These are phyloP conservation scores for Trametes hirsuta DNA, from an alignment of 1,284 basidiomycete genomes.

Conservation along the genomic window DNA sequence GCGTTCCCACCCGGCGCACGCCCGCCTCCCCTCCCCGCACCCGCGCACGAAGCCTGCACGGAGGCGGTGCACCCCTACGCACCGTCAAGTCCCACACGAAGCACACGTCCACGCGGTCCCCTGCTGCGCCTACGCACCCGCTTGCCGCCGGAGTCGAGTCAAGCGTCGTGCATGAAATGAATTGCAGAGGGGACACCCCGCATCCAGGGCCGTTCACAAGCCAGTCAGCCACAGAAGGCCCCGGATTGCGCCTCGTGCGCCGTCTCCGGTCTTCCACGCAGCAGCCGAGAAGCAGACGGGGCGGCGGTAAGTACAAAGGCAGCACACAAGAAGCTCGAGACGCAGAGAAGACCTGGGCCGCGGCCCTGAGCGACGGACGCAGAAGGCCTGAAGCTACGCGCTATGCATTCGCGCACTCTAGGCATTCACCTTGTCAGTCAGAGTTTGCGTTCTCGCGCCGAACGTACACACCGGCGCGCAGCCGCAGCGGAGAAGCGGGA, in stretches of 20 bases:
- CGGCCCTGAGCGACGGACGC: too few relatives aligned
- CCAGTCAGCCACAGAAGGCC: neutral
- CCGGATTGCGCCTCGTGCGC: neutral
- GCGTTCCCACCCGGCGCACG: neutral
- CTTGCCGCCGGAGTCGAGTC: neutral
- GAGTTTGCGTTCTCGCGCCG: too few relatives aligned
- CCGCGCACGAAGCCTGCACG: neutral
- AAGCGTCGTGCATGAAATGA: neutral
- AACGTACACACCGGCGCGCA: too few relatives aligned
- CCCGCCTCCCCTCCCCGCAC: neutral
- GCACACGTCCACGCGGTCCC: slow-evolving; percentile 4
- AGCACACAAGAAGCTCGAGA: too few relatives aligned
- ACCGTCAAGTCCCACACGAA: slow-evolving; percentile 5
- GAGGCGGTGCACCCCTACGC: neutral
- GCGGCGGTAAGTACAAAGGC: too few relatives aligned
- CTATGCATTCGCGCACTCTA: too few relatives aligned
- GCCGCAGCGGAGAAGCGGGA: neutral
- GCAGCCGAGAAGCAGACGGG: neutral
- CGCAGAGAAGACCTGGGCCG: too few relatives aligned
- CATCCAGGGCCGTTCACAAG: too few relatives aligned
- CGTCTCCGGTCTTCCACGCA: neutral
- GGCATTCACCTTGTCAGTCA: too few relatives aligned
- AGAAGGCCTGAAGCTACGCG: too few relatives aligned
- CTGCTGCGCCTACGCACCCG: neutral
- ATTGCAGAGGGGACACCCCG: too few relatives aligned